Evolutionary conservation across 1,139 yeast genomes (phyloP).

Genomic region (Nematodospora anomalae): DNA sequence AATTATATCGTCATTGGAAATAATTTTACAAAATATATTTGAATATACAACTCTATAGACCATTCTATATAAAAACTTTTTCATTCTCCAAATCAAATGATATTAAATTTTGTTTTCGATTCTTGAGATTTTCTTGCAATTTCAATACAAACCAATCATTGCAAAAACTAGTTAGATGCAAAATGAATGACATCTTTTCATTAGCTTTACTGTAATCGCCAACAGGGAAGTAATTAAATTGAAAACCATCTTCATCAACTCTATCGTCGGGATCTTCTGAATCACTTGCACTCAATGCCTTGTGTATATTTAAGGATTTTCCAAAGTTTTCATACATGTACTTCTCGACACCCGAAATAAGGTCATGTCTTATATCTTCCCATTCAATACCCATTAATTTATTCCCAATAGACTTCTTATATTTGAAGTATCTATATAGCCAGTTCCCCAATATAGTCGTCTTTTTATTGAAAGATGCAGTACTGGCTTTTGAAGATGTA

Average conservation of each 20-base stretch:
- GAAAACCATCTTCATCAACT: conserved; percentile 10
- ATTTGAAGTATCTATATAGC: conserved; percentile 40
- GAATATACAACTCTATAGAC: conserved; percentile 11
- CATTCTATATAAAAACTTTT: conserved; percentile 15
- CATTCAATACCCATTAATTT: conserved; percentile 46
- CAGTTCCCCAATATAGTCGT: conserved; percentile 31
- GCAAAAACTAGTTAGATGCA: conserved; percentile 28
- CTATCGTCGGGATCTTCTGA: conserved; percentile 3
- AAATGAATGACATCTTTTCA: conserved; percentile 31
- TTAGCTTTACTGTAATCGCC: conserved; percentile 38
- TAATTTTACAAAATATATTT: conserved; percentile 26
- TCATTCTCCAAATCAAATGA: conserved; percentile 32
- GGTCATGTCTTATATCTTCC: conserved; percentile 46
- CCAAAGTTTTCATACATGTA: conserved; percentile 38
- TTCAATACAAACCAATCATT: conserved; percentile 25
- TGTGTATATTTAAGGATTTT: conserved; percentile 16
- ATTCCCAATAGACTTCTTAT: conserved; percentile 39
- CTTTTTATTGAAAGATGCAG: conserved; percentile 31
- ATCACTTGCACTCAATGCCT: neutral
- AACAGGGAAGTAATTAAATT: conserved; percentile 27
- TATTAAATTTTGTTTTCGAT: conserved; percentile 9
- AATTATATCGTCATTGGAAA: conserved; percentile 23
- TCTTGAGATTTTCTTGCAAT: conserved; percentile 9
- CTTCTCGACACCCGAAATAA: conserved; percentile 39
- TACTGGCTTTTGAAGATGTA: conserved; percentile 30